These are phyloP conservation scores for Metroxylon sagu DNA, from an alignment of 176 grass and related monocot genomes.

Conservation along the genomic window DNA sequence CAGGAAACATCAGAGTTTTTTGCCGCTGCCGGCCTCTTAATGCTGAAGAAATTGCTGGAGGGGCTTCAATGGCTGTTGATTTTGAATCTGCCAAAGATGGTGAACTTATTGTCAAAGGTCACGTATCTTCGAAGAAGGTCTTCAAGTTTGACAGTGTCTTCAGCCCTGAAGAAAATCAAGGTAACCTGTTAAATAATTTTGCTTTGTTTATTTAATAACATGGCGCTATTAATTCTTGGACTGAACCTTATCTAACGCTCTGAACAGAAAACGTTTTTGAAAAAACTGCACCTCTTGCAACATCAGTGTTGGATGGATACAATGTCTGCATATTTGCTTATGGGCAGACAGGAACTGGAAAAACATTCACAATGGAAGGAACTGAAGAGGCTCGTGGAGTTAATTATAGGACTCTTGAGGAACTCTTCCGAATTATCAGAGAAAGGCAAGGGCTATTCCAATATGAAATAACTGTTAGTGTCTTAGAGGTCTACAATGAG, in stretches of 20 bases:
- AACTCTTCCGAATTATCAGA: constrained; percentile 73
- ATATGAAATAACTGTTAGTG: constrained; percentile 80
- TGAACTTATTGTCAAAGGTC: constrained; percentile 74
- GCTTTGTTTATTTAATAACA: too few relatives aligned
- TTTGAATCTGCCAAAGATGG: constrained; percentile 90
- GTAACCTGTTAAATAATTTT: constrained; percentile 21
- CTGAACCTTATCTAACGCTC: not conserved
- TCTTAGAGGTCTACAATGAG: constrained; percentile 91
- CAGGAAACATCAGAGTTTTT: constrained; percentile 94
- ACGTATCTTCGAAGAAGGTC: constrained; percentile 75
- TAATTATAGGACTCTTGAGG: constrained; percentile 77
- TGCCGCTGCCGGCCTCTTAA: constrained; percentile 92
- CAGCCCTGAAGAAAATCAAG: constrained; percentile 78
- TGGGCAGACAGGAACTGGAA: constrained; percentile 86
- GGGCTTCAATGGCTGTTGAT: constrained; percentile 47
- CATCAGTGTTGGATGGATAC: constrained; percentile 86
- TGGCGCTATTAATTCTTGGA: too few relatives aligned
- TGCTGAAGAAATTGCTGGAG: constrained; percentile 58
- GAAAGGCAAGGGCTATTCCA: constrained; percentile 56
- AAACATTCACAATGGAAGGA: constrained; percentile 99
- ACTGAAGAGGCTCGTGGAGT: constrained; percentile 67
- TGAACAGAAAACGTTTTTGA: constrained; percentile 68
- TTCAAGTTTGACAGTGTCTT: constrained; percentile 91
- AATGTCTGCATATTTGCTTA: constrained; percentile 98
- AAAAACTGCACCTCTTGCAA: constrained; percentile 70